Evolutionary conservation across 805 yeast species (phyloP), one percentile per base, ranked within the genome.

Genomic region (Metschnikowia santaceciliae): DNA sequence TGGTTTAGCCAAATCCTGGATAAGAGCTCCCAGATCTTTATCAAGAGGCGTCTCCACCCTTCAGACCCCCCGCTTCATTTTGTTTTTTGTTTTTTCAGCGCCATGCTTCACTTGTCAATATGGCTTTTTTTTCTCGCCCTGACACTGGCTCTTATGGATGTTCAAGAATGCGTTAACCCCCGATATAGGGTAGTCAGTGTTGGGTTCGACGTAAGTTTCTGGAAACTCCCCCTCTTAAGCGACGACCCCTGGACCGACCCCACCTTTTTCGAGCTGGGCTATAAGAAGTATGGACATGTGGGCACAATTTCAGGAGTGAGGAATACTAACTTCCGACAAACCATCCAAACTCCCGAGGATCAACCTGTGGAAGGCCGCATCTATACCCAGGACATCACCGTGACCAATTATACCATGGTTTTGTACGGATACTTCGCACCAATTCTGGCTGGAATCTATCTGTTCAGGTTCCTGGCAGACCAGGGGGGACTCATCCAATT

Each of bases 211-310:
- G 43, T 17, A 22, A 33, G 15, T 26, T 40, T 26, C 17, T 40
- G 43, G 43, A 10, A 26, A 11, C 34, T 26, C n/a, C 23, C 43
- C 4, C 3, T 40, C 11, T 19, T 23, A 40, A 26, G 34, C 33
- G n/a, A 40, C 22, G 20, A 4, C 10, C 34, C 43, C 23, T 40
- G 43, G 43, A 8, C 32, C 17, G 43, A 50, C 30, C 39, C 47
- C 7, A 42, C 35, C 4, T 50, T 41, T 37, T 32, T 26, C 14
- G 17, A n/a, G 35, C 35, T 30, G 11, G 52, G 52, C 2, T 49
- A 35, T 17, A 44, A 45, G 26, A 6, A 41, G 6, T 3, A 10
- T 11, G 52, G 48, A 1, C 41, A 45, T 17, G 38, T 49, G 14
- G 46, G 35, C 8, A 30, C 49, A 1, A 39, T 42, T 4, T 10